Evolutionary conservation across 2,329 filamentous ascomycete genomes (phyloP).

Genomic region (Botryotinia narcissicola): DNA sequence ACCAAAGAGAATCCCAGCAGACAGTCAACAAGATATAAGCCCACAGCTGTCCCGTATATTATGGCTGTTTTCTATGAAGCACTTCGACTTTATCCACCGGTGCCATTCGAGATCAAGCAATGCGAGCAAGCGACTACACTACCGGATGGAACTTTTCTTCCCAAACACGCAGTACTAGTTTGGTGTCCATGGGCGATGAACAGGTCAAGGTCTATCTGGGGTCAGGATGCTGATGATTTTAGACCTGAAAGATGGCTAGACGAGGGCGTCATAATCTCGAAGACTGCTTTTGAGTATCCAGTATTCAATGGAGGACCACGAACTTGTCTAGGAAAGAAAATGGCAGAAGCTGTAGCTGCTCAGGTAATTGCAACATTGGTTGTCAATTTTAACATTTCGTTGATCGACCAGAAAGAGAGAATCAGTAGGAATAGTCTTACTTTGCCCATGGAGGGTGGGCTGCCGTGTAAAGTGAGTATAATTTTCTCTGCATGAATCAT

Average conservation of each 20-base stretch:
- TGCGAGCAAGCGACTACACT: conserved; percentile 51
- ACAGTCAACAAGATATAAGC: conserved; percentile 26
- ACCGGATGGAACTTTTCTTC: conserved; percentile 60
- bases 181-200: conserved; percentile 67
- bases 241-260: conserved; percentile 56
- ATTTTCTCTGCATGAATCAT: background rate
- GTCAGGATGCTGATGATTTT: conserved; percentile 54
- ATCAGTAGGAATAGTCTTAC: conserved; percentile 61
- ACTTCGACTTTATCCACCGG: conserved; percentile 60
- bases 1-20: conserved; percentile 10
- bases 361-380: conserved; percentile 54
- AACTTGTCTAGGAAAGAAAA: conserved; percentile 60
- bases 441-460: conserved; percentile 60
- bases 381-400: conserved; percentile 50
- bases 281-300: conserved; percentile 55
- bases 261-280: conserved; percentile 44
- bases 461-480: conserved; percentile 43
- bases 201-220: conserved; percentile 55
- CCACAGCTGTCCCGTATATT: conserved; percentile 51
- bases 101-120: conserved; percentile 66
- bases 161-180: conserved; percentile 52
- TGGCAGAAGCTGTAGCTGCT: conserved; percentile 60
- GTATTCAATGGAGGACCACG: conserved; percentile 65
- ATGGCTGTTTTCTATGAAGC: conserved; percentile 61
- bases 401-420: conserved; percentile 45